phyloP scores from a whole-genome alignment of 345 rosid genomes.

The Populus ilicifolia region DNA sequence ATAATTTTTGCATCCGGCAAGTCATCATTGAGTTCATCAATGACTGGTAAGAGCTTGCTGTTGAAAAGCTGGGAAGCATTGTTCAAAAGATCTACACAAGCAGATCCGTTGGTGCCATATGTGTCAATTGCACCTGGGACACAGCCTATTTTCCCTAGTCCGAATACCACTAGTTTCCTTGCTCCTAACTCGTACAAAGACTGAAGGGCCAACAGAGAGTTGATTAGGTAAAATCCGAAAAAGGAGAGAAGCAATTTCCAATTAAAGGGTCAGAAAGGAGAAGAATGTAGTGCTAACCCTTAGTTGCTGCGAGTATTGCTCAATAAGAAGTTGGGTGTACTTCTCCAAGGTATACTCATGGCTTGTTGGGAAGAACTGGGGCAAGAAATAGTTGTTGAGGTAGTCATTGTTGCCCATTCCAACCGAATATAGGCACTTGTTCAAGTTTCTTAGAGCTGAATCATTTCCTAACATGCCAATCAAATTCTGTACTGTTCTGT shows the following conservation, averaged over 20 bases:
- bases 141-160: conserved; percentile 32
- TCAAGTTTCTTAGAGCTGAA: conserved; percentile 11
- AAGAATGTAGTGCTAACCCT: conserved; percentile 6
- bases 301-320: conserved; percentile 25
- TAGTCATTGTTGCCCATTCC: conserved; percentile 40
- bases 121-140: conserved; percentile 10
- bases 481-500: background rate
- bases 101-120: conserved; percentile 20
- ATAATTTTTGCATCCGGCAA: conserved; percentile 27
- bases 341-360: conserved; percentile 11
- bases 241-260: too few relatives aligned
- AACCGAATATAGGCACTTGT: conserved; percentile 29
- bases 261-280: too few relatives aligned
- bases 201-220: conserved; percentile 3
- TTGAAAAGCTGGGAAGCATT: conserved; percentile 20
- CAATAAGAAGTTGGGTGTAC: conserved; percentile 17
- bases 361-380: conserved; percentile 18
- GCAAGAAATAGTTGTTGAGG: conserved; percentile 37
- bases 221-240: background rate
- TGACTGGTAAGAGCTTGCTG: conserved; percentile 12
- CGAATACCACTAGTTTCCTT: conserved; percentile 34
- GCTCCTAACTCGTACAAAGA: conserved; percentile 31
- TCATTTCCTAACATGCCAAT: background rate
- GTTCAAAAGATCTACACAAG: conserved; percentile 22
- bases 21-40: conserved; percentile 20